Conservation (phyloP, 306 rosid species). For the Dryas drummondii region DNA sequence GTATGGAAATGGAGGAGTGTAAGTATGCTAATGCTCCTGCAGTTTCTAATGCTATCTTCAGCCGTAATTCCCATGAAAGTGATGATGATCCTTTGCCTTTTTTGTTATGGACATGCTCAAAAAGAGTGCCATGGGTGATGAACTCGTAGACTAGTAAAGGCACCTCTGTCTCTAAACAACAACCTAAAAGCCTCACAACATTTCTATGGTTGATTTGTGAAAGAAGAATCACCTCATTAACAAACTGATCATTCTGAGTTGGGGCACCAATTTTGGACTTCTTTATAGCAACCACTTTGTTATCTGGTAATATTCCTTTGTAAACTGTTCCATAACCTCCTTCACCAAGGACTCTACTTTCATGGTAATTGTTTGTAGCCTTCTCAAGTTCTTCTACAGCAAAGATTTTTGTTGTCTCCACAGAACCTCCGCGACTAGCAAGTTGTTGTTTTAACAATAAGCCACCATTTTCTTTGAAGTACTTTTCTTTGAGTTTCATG, state of each 20-base stretch:
- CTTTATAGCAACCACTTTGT: conserved; percentile 25
- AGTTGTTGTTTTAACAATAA: background rate
- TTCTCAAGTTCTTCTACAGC: conserved; percentile 2
- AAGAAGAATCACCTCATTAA: conserved; percentile 31
- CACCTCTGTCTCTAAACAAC: conserved; percentile 27
- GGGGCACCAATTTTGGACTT: conserved; percentile 20
- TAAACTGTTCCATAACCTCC: conserved; percentile 26
- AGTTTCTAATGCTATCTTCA: conserved; percentile 30
- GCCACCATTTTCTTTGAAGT: conserved; percentile 30
- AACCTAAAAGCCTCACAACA: conserved; percentile 30
- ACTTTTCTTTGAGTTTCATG: conserved; percentile 19
- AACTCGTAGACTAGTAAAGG: conserved; percentile 32
- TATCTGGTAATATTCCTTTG: conserved; percentile 12
- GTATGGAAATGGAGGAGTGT: conserved; percentile 7
- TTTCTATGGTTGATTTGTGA: conserved; percentile 33
- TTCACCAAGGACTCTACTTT: conserved; percentile 6
- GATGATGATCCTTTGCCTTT: background rate
- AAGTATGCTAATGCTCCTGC: conserved; percentile 32
- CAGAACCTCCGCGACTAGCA: background rate
- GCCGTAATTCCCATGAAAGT: conserved; percentile 20
- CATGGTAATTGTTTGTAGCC: conserved; percentile 10
- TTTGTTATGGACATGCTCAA: conserved; percentile 11
- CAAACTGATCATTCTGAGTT: conserved; percentile 21
- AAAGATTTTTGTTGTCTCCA: conserved; percentile 12
- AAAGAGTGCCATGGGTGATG: conserved; percentile 21